Conservation (phyloP, 75 land plant genomes). For the Larix kaempferi region DNA sequence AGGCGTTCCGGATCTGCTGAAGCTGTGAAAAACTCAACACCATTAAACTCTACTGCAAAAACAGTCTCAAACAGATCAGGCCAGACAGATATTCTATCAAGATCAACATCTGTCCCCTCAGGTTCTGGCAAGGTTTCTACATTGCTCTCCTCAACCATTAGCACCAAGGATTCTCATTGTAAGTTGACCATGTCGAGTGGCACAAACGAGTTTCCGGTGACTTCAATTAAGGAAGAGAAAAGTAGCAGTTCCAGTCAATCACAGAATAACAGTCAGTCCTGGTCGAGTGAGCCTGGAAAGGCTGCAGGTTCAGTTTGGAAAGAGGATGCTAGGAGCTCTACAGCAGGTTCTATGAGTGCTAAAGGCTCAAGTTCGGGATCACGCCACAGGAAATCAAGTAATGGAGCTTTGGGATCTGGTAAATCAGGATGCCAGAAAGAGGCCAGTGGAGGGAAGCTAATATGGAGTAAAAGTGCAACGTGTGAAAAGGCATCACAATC, state of each 20-base stretch:
- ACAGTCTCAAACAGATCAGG: constrained; percentile 30
- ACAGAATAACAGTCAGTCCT: constrained; percentile 77
- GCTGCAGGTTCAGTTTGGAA: constrained; percentile 45
- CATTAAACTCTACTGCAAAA: constrained; percentile 38
- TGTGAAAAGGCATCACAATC: constrained; percentile 38
- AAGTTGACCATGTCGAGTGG: constrained; percentile 20
- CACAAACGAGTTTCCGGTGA: constrained; percentile 26
- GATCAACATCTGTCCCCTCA: constrained; percentile 30
- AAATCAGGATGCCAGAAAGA: constrained; percentile 58
- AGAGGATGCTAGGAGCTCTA: constrained; percentile 74
- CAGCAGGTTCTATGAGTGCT: constrained; percentile 44
- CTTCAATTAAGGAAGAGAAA: constrained; percentile 65
- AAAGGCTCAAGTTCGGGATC: constrained; percentile 32
- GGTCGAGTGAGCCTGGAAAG: constrained; percentile 75
- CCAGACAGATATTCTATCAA: constrained; percentile 33
- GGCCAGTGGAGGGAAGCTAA: constrained; percentile 28
- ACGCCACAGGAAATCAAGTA: constrained; percentile 41
- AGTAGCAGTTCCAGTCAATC: constrained; percentile 94
- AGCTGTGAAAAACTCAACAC: constrained; percentile 44
- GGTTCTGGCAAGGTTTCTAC: constrained; percentile 20
- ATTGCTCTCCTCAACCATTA: constrained; percentile 16
- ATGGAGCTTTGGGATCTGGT: constrained; percentile 31
- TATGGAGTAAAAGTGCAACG: constrained; percentile 24
- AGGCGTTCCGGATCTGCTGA: constrained; percentile 31
- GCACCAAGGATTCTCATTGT: constrained; percentile 32